These are phyloP conservation scores for Colletotrichum theobromicola DNA, from an alignment of 2,329 filamentous ascomycete genomes.

Conservation along the genomic window DNA sequence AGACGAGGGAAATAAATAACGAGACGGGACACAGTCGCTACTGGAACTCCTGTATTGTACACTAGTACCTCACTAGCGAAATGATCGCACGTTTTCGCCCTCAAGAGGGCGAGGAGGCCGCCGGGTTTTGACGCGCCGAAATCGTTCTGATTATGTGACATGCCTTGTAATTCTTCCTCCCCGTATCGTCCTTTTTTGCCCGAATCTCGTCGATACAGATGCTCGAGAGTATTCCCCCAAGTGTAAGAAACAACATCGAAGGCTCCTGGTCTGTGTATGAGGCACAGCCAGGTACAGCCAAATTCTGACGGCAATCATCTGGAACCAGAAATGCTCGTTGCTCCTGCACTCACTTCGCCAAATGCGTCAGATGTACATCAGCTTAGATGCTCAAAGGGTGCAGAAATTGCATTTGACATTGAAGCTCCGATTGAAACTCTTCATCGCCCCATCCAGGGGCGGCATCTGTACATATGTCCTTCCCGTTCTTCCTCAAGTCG, in stretches of 20 bases:
- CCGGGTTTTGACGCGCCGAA: slow-evolving; percentile 11
- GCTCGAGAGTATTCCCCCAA: not conserved
- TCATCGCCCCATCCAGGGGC: not conserved
- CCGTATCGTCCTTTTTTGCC: not conserved
- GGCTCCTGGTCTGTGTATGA: not conserved
- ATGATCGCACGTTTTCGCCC: slow-evolving; percentile 3
- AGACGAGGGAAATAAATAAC: not conserved
- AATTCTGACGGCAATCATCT: not conserved
- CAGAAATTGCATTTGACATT: not conserved
- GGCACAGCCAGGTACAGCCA: not conserved
- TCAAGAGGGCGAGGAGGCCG: slow-evolving; percentile 7
- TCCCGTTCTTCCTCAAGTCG: not conserved
- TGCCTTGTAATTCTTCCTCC: not conserved
- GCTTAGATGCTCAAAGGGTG: not conserved
- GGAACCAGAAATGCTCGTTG: not conserved
- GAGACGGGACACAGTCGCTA: slow-evolving; percentile 4
- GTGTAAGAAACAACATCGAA: not conserved
- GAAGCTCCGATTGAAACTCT: not conserved
- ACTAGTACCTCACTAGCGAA: not conserved
- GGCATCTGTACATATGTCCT: not conserved
- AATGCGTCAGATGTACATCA: not conserved
- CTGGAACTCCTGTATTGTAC: slow-evolving; percentile 6
- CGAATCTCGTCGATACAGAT: not conserved
- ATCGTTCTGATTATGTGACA: not conserved
- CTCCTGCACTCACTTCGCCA: not conserved